Base-by-base conservation (phyloP, 1,284 basidiomycete genomes). In the Wolfiporia cocos region DNA sequence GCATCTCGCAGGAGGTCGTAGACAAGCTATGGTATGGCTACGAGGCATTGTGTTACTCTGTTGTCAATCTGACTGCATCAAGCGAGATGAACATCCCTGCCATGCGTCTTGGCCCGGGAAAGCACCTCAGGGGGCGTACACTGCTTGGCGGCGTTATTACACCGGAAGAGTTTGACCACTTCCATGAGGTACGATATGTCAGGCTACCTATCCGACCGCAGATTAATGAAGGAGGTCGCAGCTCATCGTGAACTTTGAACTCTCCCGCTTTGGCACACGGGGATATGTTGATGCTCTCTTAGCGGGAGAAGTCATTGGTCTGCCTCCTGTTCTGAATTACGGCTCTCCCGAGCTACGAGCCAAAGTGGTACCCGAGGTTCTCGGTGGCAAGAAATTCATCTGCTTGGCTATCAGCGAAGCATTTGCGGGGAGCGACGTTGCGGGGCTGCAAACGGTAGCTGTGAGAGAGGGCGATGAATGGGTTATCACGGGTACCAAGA, bases 401-500 rank as follows among this genome's bases (percentile, higher is more conserved):
- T 81, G 81, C 3, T 66, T 88, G 24, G 85, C 85, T 3, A 82
- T 88, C 51, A 79, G 74, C 41, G 85, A 88, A 62, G 83, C 84
- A 1, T 92, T 90, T 57, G 95, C 94, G 7, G 95, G 94, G n/a
- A 91, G 87, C 41, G 93, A 97, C 57, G 93, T 97, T 1, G 67
- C 78, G 36, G 88, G 89, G 5, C 57, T 93, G 34, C 82, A 87
- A 61, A 95, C 92, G 5, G 86, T 81, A 2, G 95, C 95, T 2
- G 78, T 78, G 40, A 70, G 69, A 28, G 92, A 97, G 55, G 93
- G 92, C 10, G 82, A 86, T 46, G 66, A 81, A 37, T 92, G 88
- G 86, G 73, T 90, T 14, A 81, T 96, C 51, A 92, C 85, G 42
- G 92, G 92, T 6, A 92, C 88, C 5, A 94, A 95, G 65, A 88